Evolutionary conservation across 2,329 filamentous ascomycete genomes (phyloP), one percentile per base, ranked within the genome.

Genomic region (Trichophaea hybrida): DNA sequence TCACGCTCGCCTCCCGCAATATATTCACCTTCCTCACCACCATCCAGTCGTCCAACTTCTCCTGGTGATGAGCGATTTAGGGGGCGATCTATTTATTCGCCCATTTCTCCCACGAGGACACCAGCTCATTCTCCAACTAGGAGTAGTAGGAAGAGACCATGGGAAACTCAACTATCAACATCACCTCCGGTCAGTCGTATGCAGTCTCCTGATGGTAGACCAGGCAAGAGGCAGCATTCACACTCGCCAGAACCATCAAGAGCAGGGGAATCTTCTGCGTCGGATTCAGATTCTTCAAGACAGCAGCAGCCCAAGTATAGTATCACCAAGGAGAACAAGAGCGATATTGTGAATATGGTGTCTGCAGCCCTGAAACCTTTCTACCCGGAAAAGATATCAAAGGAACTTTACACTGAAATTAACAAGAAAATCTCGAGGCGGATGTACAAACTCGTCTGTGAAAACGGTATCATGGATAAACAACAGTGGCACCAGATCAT

Each of bases 391-490:
- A 80, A 84, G 64, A 79, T 97, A 63, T 88, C 84, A 15, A 87
- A 89, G 66, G 87, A 95, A 61, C 85, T 96, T 72, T 98, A 94
- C 71, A 91, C 88, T 2, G 82, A 82, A 59, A 95, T 97, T 73
- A 97, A 97, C 70, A 84, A 89, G 63, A 84, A 86, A 61, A 83
- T 97, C 37, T 96, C 88, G 46, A 84, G 88, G 60, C 86, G 85
- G 74, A 76, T 98, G 60, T 98, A 98, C 73, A 64, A 63, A 32
- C 64, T 66, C 34, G 60, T 62, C 12, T 61, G 61, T n/a, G 60
- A 63, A 31, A 57, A 56, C 8, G 58, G 61, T 37, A 58, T 61
- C 13, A 53, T 56, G n/a, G 61, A 63, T 44, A 63, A 61, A 60
- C 55, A 62, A 52, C 51, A 58, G 55, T 32, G 44, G 40, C 55